Conservation (phyloP, 306 rosid genomes). For the Myrica gale region DNA sequence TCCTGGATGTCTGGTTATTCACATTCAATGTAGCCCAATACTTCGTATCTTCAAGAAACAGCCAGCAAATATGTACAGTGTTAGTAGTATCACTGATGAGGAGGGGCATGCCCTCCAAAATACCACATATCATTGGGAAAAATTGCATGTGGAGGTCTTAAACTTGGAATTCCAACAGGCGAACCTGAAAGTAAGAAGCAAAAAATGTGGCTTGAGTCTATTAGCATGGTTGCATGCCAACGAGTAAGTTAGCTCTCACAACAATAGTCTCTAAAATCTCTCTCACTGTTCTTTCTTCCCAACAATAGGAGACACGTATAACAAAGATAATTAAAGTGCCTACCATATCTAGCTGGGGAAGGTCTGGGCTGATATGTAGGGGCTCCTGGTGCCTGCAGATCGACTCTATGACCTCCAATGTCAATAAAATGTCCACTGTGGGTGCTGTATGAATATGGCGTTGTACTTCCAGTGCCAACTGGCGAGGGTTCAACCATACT, state of each 20-base stretch:
- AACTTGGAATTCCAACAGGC: slow-evolving; percentile 28
- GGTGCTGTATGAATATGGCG: slow-evolving; percentile 5
- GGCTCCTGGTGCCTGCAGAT: neutral
- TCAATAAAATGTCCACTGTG: slow-evolving; percentile 14
- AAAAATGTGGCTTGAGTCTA: slow-evolving; percentile 4
- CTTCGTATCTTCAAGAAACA: neutral
- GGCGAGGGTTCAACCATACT: slow-evolving; percentile 25
- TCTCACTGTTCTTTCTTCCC: too few relatives aligned
- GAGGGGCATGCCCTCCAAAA: slow-evolving; percentile 27
- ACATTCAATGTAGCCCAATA: neutral
- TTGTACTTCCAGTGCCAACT: slow-evolving; percentile 19
- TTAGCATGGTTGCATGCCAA: neutral
- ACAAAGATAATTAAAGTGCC: neutral
- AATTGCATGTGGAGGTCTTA: slow-evolving; percentile 33
- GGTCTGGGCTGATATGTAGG: slow-evolving; percentile 7
- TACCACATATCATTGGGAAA: slow-evolving; percentile 25
- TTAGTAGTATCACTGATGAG: slow-evolving; percentile 30
- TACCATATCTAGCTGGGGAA: slow-evolving; percentile 26
- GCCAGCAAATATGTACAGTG: slow-evolving; percentile 9
- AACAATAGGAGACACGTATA: neutral
- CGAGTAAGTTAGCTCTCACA: neutral
- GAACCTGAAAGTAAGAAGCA: slow-evolving; percentile 39
- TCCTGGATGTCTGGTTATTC: neutral
- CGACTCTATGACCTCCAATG: slow-evolving; percentile 17
- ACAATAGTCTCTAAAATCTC: too few relatives aligned